phyloP scores from a whole-genome alignment of 208 protist genomes.

The Kentomonas sorsogonicus region DNA sequence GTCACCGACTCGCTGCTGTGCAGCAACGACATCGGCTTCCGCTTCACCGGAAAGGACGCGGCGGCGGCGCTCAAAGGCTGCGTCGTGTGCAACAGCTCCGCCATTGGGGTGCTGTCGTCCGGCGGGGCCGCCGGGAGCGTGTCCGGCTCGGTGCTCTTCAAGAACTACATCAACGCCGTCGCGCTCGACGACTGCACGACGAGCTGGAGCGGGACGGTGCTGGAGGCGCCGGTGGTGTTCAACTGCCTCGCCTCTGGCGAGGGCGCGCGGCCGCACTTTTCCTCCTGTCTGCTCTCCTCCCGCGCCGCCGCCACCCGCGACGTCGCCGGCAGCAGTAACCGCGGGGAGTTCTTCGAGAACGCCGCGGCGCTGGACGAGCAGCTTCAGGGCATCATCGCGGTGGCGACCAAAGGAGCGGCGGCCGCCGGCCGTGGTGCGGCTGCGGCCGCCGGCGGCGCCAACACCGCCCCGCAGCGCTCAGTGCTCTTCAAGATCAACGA shows the following conservation, averaged over 20 bases:
- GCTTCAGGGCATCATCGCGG: background rate
- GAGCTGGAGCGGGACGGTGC: slow-evolving; percentile 11
- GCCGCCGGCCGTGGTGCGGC: background rate
- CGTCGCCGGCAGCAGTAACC: background rate
- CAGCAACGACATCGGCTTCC: slow-evolving; percentile 23
- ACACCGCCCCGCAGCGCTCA: no score
- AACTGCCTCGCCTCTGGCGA: slow-evolving; percentile 17
- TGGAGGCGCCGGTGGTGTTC: slow-evolving; percentile 28
- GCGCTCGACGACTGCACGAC: slow-evolving; percentile 5
- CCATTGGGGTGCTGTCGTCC: slow-evolving; percentile 14
- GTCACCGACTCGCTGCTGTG: slow-evolving; percentile 12
- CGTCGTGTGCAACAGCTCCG: slow-evolving; percentile 22
- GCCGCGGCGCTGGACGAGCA: background rate
- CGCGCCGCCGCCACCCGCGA: slow-evolving; percentile 7
- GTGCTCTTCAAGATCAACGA: background rate
- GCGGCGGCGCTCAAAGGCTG: slow-evolving; percentile 2
- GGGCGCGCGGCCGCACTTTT: slow-evolving; percentile 12
- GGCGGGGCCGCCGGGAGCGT: slow-evolving; percentile 1
- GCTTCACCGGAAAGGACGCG: slow-evolving; percentile 7
- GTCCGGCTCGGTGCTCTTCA: slow-evolving; percentile 15
- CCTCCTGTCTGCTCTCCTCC: slow-evolving; percentile 21
- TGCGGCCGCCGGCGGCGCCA: background rate
- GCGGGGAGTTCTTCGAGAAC: background rate
- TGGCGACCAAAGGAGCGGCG: background rate
- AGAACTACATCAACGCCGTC: slow-evolving; percentile 28